Base-by-base conservation (phyloP, 352 stramenopile genomes). In the Thalassiosira mediterranea region DNA sequence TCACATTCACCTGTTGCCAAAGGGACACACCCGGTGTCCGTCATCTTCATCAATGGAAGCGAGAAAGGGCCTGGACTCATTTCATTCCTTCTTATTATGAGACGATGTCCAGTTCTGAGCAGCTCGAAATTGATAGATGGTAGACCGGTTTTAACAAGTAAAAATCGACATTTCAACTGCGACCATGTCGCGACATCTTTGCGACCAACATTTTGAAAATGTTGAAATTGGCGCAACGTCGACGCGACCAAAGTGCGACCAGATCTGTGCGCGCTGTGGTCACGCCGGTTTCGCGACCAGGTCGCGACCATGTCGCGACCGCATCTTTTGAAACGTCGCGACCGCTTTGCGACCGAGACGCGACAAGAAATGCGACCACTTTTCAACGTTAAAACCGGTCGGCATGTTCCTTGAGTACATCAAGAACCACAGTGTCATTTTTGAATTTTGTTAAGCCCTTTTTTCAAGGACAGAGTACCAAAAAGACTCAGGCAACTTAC, bases 381-480 rank as follows among this genome's bases (percentile, higher is more conserved):
- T 40, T 7, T 19, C 19, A 54, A 25, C 17, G 21, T 47, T 72
- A 25, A n/a, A n/a, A n/a, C n/a, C n/a, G n/a, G n/a, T n/a, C n/a
- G n/a, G n/a, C n/a, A n/a, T n/a, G n/a, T n/a, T 63, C 1, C 49
- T 72, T 3, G 3, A 15, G 31, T 53, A n/a, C 5, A 23, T 53
- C 44, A 53, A 23, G 21, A n/a, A 53, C 4, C 44, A 53, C 44
- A 8, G 5, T 53, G 19, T n/a, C 5, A 19, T 53, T 28, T 28
- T 53, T 53, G 44, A n/a, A 53, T 8, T 23, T 3, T 28, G 21
- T 25, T 13, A 34, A 15, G 54, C 32, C 19, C 15, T 76, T n/a
- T 76, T 76, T 26, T 58, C 29, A 15, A 28, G 56, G 25, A 34
- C 48, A 34, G 66, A 76, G 40, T 76, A 76, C 46, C 66, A 76